Percentiles rank a stretch among this genome's conserved stretches.
Evolutionary conservation across 805 yeast genomes (phyloP).

Genomic region (Starmera amethionina): DNA sequence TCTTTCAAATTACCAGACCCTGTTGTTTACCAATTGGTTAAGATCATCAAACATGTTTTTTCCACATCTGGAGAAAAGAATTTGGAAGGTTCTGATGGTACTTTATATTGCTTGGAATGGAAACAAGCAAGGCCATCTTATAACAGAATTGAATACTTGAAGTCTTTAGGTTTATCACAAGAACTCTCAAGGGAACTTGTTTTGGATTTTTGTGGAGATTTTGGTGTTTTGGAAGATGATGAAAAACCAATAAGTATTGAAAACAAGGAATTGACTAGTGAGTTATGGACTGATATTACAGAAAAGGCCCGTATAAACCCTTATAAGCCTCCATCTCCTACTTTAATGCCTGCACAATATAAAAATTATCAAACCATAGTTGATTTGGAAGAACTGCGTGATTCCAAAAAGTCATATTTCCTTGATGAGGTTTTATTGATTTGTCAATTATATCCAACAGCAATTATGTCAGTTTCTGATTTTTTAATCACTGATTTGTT

Average conservation of each 20-base stretch:
- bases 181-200: constrained; percentile 22
- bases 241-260: constrained; percentile 11
- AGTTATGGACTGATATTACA: constrained; percentile 21
- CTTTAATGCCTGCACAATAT: constrained; percentile 29
- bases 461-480: constrained; percentile 27
- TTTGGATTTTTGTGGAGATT: constrained; percentile 22
- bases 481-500: constrained; percentile 27
- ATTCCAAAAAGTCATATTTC: constrained; percentile 22
- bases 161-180: constrained; percentile 20
- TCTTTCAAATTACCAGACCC: constrained; percentile 23
- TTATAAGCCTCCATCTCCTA: constrained; percentile 16
- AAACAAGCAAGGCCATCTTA: constrained; percentile 32
- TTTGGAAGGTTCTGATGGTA: constrained; percentile 23
- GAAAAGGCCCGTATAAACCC: constrained; percentile 12
- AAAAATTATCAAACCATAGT: constrained; percentile 25
- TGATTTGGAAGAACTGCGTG: constrained; percentile 30
- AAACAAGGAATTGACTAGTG: constrained; percentile 14
- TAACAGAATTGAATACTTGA: constrained; percentile 23
- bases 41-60: constrained; percentile 33
- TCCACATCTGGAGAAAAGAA: constrained; percentile 26
- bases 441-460: constrained; percentile 32
- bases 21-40: constrained; percentile 36
- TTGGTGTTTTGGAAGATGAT: constrained; percentile 15
- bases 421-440: constrained; percentile 33
- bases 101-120: constrained; percentile 25